A percentile compares a stretch with the other conserved stretches of the same genome.
Evolutionary conservation across 192 early-diverging fungal genomes (phyloP).

Genomic region (Physocladia obscura): DNA sequence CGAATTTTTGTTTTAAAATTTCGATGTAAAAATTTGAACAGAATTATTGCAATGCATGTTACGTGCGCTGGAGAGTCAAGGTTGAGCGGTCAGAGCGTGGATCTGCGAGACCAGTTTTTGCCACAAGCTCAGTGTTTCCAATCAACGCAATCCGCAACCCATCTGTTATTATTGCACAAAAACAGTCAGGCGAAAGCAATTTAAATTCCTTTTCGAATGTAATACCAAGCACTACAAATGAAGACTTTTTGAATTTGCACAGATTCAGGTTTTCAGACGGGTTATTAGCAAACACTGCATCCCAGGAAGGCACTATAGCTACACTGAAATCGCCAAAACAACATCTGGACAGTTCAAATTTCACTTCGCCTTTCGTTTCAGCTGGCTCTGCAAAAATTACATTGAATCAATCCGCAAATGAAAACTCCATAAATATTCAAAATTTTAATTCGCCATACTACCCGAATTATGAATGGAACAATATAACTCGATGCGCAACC

Average conservation of each 20-base stretch:
- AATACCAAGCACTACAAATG: background rate
- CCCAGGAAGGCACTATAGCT: background rate
- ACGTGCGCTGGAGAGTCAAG: conserved; percentile 36
- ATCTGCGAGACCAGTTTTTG: conserved; percentile 29
- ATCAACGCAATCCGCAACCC: background rate
- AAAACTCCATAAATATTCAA: background rate
- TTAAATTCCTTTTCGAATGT: background rate
- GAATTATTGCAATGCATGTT: conserved; percentile 40
- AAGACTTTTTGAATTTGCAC: background rate
- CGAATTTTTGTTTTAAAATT: conserved; percentile 1
- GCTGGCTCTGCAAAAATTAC: too few species aligned
- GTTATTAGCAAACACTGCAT: background rate
- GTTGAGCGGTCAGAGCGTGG: conserved; percentile 35
- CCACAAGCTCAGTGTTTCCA: background rate
- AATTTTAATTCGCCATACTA: conserved; percentile 4
- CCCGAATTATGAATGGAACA: conserved; percentile 7
- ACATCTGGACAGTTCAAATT: background rate
- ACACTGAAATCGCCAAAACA: background rate
- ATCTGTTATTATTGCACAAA: background rate
- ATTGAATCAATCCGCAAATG: background rate
- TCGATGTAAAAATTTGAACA: background rate
- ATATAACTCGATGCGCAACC: background rate
- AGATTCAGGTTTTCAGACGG: background rate
- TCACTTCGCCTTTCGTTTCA: background rate
- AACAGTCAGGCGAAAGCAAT: background rate